Conservation (phyloP, 1,139 yeast genomes). For the Kurtzmaniella quercitrusa region DNA sequence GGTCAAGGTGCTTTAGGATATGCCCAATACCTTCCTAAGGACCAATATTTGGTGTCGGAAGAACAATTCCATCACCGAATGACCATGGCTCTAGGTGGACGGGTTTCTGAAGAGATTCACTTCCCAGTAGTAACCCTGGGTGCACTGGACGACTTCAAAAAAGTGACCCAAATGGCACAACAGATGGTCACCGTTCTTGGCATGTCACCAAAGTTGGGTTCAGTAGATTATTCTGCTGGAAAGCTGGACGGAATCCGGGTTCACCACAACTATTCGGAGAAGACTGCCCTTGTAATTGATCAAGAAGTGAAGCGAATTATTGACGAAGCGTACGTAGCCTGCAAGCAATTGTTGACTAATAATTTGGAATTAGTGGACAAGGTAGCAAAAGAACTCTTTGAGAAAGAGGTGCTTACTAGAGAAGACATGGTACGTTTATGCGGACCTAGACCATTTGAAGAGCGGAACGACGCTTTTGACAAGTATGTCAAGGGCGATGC, state of each 20-base stretch:
- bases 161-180: constrained; percentile 73
- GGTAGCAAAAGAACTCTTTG: constrained; percentile 64
- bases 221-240: constrained; percentile 46
- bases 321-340: constrained; percentile 47
- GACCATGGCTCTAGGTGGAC: constrained; percentile 79
- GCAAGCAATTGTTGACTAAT: constrained; percentile 52
- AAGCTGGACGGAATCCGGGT: constrained; percentile 46
- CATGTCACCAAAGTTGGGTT: constrained; percentile 69
- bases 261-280: constrained; percentile 67
- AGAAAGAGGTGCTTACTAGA: constrained; percentile 72
- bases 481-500: constrained; percentile 58
- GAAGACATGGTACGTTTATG: constrained; percentile 73
- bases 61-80: constrained; percentile 68
- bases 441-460: constrained; percentile 76
- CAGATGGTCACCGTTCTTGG: constrained; percentile 75
- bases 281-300: constrained; percentile 64
- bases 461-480: constrained; percentile 76
- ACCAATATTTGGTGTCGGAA: constrained; percentile 61
- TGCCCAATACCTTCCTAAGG: constrained; percentile 80
- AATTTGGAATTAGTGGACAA: constrained; percentile 59
- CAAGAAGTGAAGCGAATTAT: constrained; percentile 61
- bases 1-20: constrained; percentile 84
- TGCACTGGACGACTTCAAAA: constrained; percentile 77
- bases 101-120: constrained; percentile 75
- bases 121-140: constrained; percentile 78